Conservation (phyloP, 805 yeast genomes). For the Kazachstania taianensis region DNA sequence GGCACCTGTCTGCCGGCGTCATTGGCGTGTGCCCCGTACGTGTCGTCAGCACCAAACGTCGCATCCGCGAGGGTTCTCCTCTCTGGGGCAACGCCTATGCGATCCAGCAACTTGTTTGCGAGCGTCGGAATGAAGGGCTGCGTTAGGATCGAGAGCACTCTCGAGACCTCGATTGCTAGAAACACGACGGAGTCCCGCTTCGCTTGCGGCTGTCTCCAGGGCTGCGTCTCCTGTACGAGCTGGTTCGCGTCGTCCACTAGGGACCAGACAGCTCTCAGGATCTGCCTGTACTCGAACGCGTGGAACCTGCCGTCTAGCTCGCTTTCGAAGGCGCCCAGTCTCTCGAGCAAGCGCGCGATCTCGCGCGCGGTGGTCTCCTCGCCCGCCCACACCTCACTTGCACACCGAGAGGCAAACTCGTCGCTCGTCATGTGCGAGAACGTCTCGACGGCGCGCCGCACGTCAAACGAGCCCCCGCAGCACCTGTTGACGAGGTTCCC, state of each 20-base stretch:
- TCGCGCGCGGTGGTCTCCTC: conserved; percentile 2
- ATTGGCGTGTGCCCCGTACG: conserved; percentile 53
- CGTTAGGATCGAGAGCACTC: conserved; percentile 56
- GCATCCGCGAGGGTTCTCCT: conserved; percentile 39
- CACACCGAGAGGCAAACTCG: neutral
- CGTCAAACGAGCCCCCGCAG: conserved; percentile 58
- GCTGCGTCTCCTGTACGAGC: conserved; percentile 58
- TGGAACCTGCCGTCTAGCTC: conserved; percentile 36
- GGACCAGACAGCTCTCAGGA: conserved; percentile 50
- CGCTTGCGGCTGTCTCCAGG: conserved; percentile 48
- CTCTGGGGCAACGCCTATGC: conserved; percentile 42
- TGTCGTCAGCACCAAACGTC: conserved; percentile 44
- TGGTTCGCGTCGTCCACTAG: conserved; percentile 51
- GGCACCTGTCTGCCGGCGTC: conserved; percentile 40
- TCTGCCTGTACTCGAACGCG: conserved; percentile 43
- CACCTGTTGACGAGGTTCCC: conserved; percentile 70
- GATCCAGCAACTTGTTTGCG: conserved; percentile 45
- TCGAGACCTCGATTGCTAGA: conserved; percentile 56
- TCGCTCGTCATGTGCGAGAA: conserved; percentile 2
- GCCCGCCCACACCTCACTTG: neutral
- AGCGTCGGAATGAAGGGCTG: conserved; percentile 68
- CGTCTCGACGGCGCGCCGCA: conserved; percentile 35
- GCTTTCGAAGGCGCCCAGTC: conserved; percentile 29
- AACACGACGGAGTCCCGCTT: conserved; percentile 49
- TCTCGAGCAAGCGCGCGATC: conserved; percentile 23